Evolutionary conservation across 768 basidiomycete genomes (phyloP).

Genomic region (Pleurotus citrinopileatus): DNA sequence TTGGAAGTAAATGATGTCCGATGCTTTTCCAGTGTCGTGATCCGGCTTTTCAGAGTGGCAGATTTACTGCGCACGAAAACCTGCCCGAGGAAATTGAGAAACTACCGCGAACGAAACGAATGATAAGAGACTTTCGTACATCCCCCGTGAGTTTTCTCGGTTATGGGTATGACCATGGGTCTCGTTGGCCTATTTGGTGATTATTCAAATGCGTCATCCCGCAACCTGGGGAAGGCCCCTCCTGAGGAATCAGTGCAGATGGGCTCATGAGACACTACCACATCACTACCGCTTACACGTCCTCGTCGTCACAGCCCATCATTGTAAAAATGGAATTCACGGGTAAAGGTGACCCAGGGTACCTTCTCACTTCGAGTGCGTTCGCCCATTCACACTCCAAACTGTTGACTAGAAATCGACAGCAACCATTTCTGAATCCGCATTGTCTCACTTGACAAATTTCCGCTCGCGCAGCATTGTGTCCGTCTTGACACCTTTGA

Average conservation of each 20-base stretch:
- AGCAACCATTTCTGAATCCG: slow-evolving; percentile 81
- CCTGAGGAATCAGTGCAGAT: slow-evolving; percentile 54
- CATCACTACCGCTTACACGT: slow-evolving; percentile 58
- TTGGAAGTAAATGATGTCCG: too few relatives aligned
- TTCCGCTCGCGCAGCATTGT: slow-evolving; percentile 45
- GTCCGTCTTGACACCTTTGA: slow-evolving; percentile 76
- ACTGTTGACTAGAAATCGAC: not conserved
- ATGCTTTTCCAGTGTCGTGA: too few relatives aligned
- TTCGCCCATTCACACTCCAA: slow-evolving; percentile 1
- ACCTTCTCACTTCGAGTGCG: slow-evolving; percentile 56
- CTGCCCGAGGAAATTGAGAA: too few relatives aligned
- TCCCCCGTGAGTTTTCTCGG: too few relatives aligned
- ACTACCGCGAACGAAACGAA: too few relatives aligned
- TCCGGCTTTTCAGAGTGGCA: too few relatives aligned
- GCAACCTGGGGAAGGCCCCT: slow-evolving; percentile 59
- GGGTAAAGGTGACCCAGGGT: slow-evolving; percentile 78
- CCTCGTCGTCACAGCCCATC: slow-evolving; percentile 32
- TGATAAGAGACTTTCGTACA: too few relatives aligned
- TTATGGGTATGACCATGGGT: too few relatives aligned
- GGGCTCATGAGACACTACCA: slow-evolving; percentile 66
- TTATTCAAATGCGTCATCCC: too few relatives aligned
- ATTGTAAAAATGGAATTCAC: slow-evolving; percentile 60
- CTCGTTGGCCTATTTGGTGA: too few relatives aligned
- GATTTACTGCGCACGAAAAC: too few relatives aligned
- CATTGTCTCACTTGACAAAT: slow-evolving; percentile 64